phyloP scores from a whole-genome alignment of 495 filamentous ascomycete genomes.

The Corynascus novoguineensis region DNA sequence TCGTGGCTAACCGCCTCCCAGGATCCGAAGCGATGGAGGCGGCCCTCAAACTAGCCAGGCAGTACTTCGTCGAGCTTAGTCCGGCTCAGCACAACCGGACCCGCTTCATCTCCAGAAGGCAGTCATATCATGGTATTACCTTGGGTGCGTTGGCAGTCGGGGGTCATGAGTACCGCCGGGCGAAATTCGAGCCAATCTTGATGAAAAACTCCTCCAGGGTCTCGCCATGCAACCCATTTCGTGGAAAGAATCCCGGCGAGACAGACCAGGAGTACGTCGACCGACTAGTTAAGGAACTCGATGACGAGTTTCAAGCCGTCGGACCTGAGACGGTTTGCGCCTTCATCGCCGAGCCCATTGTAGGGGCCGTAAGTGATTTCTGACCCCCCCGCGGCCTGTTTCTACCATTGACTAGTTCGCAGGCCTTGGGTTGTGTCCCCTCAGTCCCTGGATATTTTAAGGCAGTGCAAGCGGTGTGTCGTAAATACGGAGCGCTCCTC shows the following conservation, averaged over 20 bases:
- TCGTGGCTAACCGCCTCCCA: slow-evolving; percentile 24
- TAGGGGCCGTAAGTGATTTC: slow-evolving; percentile 47
- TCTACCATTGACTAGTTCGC: neutral
- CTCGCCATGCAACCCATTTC: slow-evolving; percentile 56
- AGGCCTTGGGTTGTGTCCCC: slow-evolving; percentile 61
- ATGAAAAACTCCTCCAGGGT: slow-evolving; percentile 56
- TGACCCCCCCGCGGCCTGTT: neutral
- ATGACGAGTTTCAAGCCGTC: slow-evolving; percentile 65
- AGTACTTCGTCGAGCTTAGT: slow-evolving; percentile 57
- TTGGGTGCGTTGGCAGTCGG: slow-evolving; percentile 60
- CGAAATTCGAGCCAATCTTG: slow-evolving; percentile 63
- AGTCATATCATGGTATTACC: slow-evolving; percentile 74
- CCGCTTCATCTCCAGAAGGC: slow-evolving; percentile 60
- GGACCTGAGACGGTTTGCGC: slow-evolving; percentile 69
- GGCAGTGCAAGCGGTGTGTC: slow-evolving; percentile 61
- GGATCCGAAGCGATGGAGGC: slow-evolving; percentile 39
- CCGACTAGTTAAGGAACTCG: slow-evolving; percentile 58
- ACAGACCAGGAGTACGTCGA: slow-evolving; percentile 42
- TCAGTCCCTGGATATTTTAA: slow-evolving; percentile 63
- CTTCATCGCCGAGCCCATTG: slow-evolving; percentile 67
- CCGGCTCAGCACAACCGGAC: slow-evolving; percentile 32
- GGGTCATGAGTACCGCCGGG: slow-evolving; percentile 57
- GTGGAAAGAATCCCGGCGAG: slow-evolving; percentile 31
- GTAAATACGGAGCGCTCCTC: slow-evolving; percentile 66
- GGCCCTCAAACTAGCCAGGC: slow-evolving; percentile 58